Percentiles rank a stretch among this genome's conserved stretches.
Evolutionary conservation across 2,329 filamentous ascomycete genomes (phyloP).

Genomic region (Aspergillus carbonarius): DNA sequence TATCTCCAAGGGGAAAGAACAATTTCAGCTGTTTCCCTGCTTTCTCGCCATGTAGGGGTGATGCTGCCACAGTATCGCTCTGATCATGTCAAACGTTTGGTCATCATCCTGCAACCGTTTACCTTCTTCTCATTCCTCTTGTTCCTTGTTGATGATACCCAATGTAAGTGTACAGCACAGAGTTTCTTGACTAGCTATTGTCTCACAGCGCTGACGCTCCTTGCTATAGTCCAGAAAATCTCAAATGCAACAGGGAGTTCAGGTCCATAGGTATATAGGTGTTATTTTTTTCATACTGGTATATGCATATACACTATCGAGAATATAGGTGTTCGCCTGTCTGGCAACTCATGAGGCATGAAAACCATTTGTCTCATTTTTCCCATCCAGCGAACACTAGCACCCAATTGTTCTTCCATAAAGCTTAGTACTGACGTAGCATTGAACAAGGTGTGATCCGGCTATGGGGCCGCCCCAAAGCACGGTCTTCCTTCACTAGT

Average conservation of each 20-base stretch:
- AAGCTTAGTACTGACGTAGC: neutral
- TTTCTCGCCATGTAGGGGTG: neutral
- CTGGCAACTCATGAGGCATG: neutral
- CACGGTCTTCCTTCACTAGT: neutral
- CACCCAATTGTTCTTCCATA: neutral
- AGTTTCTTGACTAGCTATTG: neutral
- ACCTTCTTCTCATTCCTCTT: neutral
- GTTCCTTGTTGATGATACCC: conserved; percentile 2
- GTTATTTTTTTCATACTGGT: neutral
- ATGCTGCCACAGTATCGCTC: neutral
- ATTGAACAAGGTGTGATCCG: neutral
- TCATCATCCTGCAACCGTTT: neutral
- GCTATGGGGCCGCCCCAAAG: neutral
- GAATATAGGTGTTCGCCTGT: neutral
- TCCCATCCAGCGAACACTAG: neutral
- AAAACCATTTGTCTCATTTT: neutral
- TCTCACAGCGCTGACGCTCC: neutral
- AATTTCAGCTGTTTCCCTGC: neutral
- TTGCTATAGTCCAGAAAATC: neutral
- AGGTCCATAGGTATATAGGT: neutral
- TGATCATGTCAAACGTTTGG: neutral
- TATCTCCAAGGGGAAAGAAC: neutral
- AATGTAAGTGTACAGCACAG: neutral
- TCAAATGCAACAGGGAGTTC: neutral
- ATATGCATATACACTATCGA: neutral